These are phyloP conservation scores for Paxillus rubicundulus DNA, from an alignment of 768 basidiomycete species.

Conservation along the genomic window DNA sequence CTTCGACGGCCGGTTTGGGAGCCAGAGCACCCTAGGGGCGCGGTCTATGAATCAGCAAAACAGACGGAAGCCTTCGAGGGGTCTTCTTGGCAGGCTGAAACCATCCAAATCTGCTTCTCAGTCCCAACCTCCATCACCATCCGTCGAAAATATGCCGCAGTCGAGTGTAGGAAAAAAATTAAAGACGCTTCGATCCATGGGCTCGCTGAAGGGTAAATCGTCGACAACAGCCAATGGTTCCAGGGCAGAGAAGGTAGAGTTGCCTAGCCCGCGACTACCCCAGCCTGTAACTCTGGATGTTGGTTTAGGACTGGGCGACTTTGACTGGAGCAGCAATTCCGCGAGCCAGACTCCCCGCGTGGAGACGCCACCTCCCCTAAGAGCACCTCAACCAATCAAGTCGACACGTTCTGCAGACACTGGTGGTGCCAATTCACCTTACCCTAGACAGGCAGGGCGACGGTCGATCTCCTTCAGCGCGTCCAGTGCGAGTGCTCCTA, in stretches of 20 bases:
- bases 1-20: slow-evolving; percentile 84
- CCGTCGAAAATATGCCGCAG: slow-evolving; percentile 37
- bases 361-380: slow-evolving; percentile 19
- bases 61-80: slow-evolving; percentile 59
- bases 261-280: slow-evolving; percentile 52
- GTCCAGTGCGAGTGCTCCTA: slow-evolving; percentile 27
- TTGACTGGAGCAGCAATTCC: slow-evolving; percentile 46
- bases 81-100: slow-evolving; percentile 64
- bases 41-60: slow-evolving; percentile 38
- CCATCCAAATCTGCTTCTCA: slow-evolving; percentile 41
- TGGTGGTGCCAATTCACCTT: slow-evolving; percentile 29
- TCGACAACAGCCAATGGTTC: slow-evolving; percentile 25
- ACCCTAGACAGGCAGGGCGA: slow-evolving; percentile 52
- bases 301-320: slow-evolving; percentile 53
- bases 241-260: slow-evolving; percentile 37
- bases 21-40: slow-evolving; percentile 67
- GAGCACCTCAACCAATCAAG: slow-evolving; percentile 17
- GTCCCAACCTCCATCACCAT: slow-evolving; percentile 44
- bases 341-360: slow-evolving; percentile 10
- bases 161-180: slow-evolving; percentile 47
- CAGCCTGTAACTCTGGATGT: slow-evolving; percentile 53
- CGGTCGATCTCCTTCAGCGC: slow-evolving; percentile 68
- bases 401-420: slow-evolving; percentile 23
- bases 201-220: slow-evolving; percentile 65
- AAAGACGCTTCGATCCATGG: slow-evolving; percentile 78